These are phyloP conservation scores for Monosporozyma yasuniensis DNA, from an alignment of 805 yeast species.

Conservation along the genomic window DNA sequence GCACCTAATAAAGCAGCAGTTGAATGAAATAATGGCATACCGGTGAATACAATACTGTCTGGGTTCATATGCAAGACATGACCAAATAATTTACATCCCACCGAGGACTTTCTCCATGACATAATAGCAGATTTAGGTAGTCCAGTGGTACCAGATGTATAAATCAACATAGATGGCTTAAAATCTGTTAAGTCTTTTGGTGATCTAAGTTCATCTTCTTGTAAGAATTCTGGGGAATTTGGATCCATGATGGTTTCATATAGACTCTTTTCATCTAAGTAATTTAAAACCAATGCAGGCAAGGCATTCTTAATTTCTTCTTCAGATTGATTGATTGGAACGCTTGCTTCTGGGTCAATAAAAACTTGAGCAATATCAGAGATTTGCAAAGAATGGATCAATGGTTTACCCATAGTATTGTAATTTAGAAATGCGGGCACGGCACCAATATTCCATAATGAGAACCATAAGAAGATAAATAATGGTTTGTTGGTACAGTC, in stretches of 20 bases:
- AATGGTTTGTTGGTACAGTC: conserved; percentile 78
- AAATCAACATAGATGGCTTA: conserved; percentile 63
- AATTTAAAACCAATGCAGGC: conserved; percentile 38
- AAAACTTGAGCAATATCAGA: conserved; percentile 58
- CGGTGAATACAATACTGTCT: conserved; percentile 60
- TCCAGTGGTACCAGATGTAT: conserved; percentile 93
- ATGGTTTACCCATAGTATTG: conserved; percentile 62
- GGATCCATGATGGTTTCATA: conserved; percentile 33
- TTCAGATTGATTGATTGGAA: conserved; percentile 44
- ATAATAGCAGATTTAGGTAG: conserved; percentile 88
- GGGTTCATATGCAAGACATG: conserved; percentile 51
- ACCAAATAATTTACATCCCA: conserved; percentile 66
- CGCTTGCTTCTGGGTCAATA: conserved; percentile 62
- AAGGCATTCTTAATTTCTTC: conserved; percentile 30
- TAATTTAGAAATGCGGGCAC: conserved; percentile 79
- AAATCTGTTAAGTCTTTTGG: conserved; percentile 43
- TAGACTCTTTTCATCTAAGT: conserved; percentile 44
- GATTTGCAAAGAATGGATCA: conserved; percentile 69
- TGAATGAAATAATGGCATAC: conserved; percentile 94
- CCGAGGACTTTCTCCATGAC: conserved; percentile 77
- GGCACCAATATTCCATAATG: conserved; percentile 88
- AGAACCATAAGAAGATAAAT: conserved; percentile 70
- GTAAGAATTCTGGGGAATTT: conserved; percentile 42
- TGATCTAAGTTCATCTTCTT: conserved; percentile 49
- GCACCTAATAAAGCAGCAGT: conserved; percentile 86